phyloP scores from a whole-genome alignment of 192 early-diverging fungal species.

The Rhizophagus sp. region DNA sequence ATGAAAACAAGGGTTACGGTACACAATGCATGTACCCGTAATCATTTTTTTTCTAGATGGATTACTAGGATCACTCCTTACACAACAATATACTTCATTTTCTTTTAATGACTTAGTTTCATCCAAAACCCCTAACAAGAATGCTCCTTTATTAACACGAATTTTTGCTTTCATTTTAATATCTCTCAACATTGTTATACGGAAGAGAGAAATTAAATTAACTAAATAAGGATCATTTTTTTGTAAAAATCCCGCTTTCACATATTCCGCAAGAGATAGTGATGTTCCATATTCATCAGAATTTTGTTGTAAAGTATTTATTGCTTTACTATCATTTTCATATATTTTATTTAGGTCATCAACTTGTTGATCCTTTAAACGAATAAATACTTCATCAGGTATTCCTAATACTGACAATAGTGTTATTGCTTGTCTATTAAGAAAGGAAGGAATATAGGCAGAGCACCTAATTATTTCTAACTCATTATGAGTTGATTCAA shows the following conservation, averaged over 20 bases:
- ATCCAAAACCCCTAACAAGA: slow-evolving; percentile 59
- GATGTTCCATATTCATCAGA: slow-evolving; percentile 48
- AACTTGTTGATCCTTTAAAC: slow-evolving; percentile 47
- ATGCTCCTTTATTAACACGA: slow-evolving; percentile 51
- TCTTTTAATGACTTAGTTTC: slow-evolving; percentile 44
- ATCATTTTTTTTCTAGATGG: slow-evolving; percentile 32
- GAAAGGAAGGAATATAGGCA: slow-evolving; percentile 47
- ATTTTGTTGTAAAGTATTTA: slow-evolving; percentile 41
- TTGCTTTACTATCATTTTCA: slow-evolving; percentile 36
- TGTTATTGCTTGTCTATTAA: slow-evolving; percentile 70
- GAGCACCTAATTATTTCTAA: slow-evolving; percentile 38
- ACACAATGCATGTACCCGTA: slow-evolving; percentile 43
- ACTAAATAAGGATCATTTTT: slow-evolving; percentile 46
- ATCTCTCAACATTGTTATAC: slow-evolving; percentile 46
- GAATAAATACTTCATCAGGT: slow-evolving; percentile 55
- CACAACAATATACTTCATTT: slow-evolving; percentile 56
- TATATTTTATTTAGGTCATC: slow-evolving; percentile 41
- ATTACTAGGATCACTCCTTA: slow-evolving; percentile 31
- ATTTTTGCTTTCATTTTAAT: slow-evolving; percentile 57
- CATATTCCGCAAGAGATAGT: slow-evolving; percentile 37
- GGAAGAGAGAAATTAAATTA: slow-evolving; percentile 47
- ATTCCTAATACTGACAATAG: slow-evolving; percentile 59
- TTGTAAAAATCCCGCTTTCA: slow-evolving; percentile 50
- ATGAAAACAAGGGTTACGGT: slow-evolving; percentile 65
- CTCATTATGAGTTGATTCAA: slow-evolving; percentile 43